Percentiles rank a stretch among this genome's conserved stretches.
These are phyloP conservation scores for Letharia columbiana DNA, from an alignment of 495 filamentous ascomycete species.

Conservation along the genomic window DNA sequence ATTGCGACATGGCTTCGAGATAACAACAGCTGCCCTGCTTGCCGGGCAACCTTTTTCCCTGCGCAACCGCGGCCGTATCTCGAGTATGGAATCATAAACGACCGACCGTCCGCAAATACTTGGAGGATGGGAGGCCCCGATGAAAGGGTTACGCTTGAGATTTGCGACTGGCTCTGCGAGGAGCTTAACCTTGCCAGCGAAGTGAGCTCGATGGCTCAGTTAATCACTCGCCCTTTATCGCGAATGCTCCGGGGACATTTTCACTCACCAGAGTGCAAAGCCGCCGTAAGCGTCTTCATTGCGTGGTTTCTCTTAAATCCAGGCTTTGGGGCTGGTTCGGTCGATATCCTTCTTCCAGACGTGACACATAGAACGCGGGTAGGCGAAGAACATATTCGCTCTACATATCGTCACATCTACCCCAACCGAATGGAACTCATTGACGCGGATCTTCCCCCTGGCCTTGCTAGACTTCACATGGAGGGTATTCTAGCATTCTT, in stretches of 20 bases:
- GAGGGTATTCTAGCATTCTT: background rate
- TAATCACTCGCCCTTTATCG: background rate
- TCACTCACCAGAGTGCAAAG: background rate
- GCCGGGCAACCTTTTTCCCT: background rate
- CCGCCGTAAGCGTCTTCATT: background rate
- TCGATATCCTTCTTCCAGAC: background rate
- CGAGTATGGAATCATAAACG: background rate
- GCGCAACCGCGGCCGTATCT: background rate
- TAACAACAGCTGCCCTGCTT: background rate
- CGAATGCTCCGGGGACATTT: background rate
- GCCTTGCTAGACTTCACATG: background rate
- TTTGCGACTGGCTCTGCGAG: background rate
- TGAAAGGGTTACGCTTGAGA: background rate
- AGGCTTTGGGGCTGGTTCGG: too few species aligned
- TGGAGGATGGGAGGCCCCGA: background rate
- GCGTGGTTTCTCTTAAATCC: background rate
- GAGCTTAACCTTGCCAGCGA: background rate
- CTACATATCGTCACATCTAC: background rate
- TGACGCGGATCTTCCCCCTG: background rate
- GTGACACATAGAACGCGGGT: background rate
- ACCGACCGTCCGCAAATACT: background rate
- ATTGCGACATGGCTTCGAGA: background rate
- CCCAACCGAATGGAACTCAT: background rate
- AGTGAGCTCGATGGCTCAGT: background rate
- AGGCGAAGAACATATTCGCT: background rate